Conservation (phyloP, 306 rosid species). For the Trifolium dubium region DNA sequence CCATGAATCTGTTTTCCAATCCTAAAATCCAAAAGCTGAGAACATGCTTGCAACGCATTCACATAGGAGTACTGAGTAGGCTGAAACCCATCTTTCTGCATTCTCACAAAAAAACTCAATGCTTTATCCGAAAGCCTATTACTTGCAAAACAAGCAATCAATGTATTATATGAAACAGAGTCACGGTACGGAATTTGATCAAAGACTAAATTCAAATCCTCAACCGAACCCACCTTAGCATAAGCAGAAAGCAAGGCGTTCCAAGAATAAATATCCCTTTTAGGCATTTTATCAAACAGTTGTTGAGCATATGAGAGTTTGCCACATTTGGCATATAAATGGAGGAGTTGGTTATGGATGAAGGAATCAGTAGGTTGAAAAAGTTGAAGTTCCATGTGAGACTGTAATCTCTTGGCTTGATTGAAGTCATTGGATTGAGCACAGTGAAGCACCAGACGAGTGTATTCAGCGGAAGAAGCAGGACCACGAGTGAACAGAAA, state of each 20-base stretch:
- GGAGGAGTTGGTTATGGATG: conserved; percentile 64
- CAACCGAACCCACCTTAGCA: conserved; percentile 46
- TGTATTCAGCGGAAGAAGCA: conserved; percentile 60
- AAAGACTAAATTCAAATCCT: conserved; percentile 46
- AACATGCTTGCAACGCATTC: conserved; percentile 62
- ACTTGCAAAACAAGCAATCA: conserved; percentile 55
- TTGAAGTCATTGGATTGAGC: conserved; percentile 57
- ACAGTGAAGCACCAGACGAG: conserved; percentile 64
- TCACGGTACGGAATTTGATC: conserved; percentile 62
- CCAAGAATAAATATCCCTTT: conserved; percentile 65
- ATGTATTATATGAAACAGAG: conserved; percentile 62
- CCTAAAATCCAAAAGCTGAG: conserved; percentile 54
- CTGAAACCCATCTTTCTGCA: conserved; percentile 61
- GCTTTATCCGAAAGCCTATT: conserved; percentile 52
- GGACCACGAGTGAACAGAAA: conserved; percentile 50
- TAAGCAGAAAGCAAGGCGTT: conserved; percentile 64
- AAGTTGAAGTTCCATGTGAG: conserved; percentile 69
- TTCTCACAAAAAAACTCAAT: conserved; percentile 46
- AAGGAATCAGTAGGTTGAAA: conserved; percentile 61
- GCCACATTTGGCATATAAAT: conserved; percentile 58
- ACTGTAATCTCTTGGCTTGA: conserved; percentile 68
- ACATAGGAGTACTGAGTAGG: conserved; percentile 60
- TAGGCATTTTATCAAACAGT: conserved; percentile 61
- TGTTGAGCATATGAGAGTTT: conserved; percentile 54
- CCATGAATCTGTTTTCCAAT: conserved; percentile 72